Evolutionary conservation across 306 rosid species (phyloP), one percentile per base, ranked within the genome.

Genomic region (Ammopiptanthus mongolicus): DNA sequence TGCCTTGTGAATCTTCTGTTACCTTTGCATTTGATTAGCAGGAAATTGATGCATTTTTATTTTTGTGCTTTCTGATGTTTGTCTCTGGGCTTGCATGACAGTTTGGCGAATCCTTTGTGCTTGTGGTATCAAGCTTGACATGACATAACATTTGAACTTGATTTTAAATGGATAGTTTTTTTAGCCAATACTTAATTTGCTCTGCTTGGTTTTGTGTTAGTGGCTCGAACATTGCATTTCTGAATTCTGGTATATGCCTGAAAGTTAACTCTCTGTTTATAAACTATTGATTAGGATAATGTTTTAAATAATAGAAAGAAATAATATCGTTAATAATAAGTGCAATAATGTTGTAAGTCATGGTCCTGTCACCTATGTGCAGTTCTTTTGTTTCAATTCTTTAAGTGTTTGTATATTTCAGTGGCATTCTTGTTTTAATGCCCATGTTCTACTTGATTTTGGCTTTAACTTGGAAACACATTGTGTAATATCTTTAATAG

Each of bases 161-260:
- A 71, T 63, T 44, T 23, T 66, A 37, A 39, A 6, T 48, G 65
- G 42, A 22, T 65, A 41, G 2, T 3, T 67, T 33, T 63, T 55
- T 15, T 8, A 8, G 62, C 6, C 65, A 25, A 18, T 12, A 14
- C 63, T 17, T 58, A 37, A 47, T 80, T 66, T 74, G 18, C 42
- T 50, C 58, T 63, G 60, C 25, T 37, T 60, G n/a, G n/a, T n/a
- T n/a, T n/a, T n/a, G n/a, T n/a, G n/a, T n/a, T n/a, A n/a, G n/a
- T n/a, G n/a, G n/a, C n/a, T n/a, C n/a, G n/a, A n/a, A n/a, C n/a
- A n/a, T 71, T 73, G 53, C 74, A 60, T 67, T 41, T 46, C 41
- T 65, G 74, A 68, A 70, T 53, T 86, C 83, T 95, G 99, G 99
- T 95, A 95, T 7, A 79, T 62, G 18, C 53, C 55, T 44, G 57